These are phyloP conservation scores for Fusarium algeriense DNA, from an alignment of 2,329 filamentous ascomycete genomes.

Conservation along the genomic window DNA sequence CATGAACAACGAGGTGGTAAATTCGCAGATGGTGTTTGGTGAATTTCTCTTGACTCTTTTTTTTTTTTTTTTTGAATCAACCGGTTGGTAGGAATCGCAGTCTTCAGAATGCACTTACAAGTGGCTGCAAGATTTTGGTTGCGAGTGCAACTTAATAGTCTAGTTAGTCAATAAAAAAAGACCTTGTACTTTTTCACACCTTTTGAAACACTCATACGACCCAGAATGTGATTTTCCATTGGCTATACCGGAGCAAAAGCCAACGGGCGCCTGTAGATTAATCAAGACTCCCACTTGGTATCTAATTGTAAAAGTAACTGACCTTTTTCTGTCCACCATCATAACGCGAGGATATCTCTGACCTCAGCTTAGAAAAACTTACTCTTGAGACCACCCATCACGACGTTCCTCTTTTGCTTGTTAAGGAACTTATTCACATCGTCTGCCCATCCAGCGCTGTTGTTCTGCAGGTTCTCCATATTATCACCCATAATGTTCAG, in stretches of 20 bases:
- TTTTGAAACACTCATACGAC: neutral
- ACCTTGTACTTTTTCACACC: neutral
- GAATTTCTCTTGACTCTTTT: neutral
- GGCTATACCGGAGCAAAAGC: neutral
- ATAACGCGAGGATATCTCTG: neutral
- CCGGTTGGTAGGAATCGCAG: neutral
- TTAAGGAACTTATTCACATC: constrained; percentile 89
- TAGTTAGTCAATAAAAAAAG: neutral
- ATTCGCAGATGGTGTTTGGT: neutral
- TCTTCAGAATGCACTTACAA: neutral
- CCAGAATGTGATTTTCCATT: neutral
- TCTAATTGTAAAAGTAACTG: constrained; percentile 16
- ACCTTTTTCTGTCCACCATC: neutral
- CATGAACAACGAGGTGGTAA: neutral
- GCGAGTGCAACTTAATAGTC: neutral
- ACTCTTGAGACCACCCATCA: constrained; percentile 76
- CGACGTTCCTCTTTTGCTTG: constrained; percentile 87
- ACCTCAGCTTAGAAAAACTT: constrained; percentile 61
- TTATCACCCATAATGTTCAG: constrained; percentile 84
- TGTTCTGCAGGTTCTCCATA: constrained; percentile 85
- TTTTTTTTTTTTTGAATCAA: neutral
- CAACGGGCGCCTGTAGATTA: neutral
- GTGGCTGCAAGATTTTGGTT: neutral
- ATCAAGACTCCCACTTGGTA: constrained; percentile 22
- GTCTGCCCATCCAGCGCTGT: constrained; percentile 85